Percentiles rank a stretch among this genome's conserved stretches.
Evolutionary conservation across 2,329 filamentous ascomycete genomes (phyloP).

Genomic region (Colletotrichum liaoningense): DNA sequence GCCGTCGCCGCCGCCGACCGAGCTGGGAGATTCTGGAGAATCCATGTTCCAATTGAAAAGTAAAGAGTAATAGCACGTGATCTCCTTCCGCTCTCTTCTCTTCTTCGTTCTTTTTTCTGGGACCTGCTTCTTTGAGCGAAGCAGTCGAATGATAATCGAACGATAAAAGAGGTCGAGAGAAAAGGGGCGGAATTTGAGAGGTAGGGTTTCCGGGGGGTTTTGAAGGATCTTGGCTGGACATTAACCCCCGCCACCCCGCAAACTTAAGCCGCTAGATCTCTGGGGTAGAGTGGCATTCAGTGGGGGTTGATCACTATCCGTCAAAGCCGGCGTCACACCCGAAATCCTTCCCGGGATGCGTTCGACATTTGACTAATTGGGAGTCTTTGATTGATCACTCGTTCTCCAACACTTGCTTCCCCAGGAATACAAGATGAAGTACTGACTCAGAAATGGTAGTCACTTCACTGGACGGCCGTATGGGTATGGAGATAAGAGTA

Average conservation of each 20-base stretch:
- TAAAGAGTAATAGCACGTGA: background rate
- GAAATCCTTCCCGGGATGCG: background rate
- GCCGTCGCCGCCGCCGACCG: background rate
- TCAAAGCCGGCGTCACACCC: background rate
- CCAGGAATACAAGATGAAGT: background rate
- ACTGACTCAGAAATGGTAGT: background rate
- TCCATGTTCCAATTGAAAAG: constrained; percentile 2
- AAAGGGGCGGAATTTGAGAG: background rate
- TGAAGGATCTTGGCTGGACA: background rate
- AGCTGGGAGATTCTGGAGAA: constrained; percentile 7
- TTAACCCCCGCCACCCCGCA: background rate
- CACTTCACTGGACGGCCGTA: background rate
- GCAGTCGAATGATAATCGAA: background rate
- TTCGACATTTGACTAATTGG: background rate
- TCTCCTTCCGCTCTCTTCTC: background rate
- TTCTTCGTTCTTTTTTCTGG: background rate
- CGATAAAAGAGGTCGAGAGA: background rate
- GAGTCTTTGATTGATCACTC: background rate
- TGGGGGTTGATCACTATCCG: background rate
- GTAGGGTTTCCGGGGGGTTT: background rate
- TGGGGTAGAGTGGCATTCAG: background rate
- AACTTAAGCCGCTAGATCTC: background rate
- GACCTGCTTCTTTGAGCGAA: background rate
- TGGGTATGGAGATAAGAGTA: background rate
- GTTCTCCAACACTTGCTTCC: background rate